Evolutionary conservation across 1,139 yeast genomes (phyloP), one percentile per base, ranked within the genome.

Genomic region (Meyerozyma guilliermondii): DNA sequence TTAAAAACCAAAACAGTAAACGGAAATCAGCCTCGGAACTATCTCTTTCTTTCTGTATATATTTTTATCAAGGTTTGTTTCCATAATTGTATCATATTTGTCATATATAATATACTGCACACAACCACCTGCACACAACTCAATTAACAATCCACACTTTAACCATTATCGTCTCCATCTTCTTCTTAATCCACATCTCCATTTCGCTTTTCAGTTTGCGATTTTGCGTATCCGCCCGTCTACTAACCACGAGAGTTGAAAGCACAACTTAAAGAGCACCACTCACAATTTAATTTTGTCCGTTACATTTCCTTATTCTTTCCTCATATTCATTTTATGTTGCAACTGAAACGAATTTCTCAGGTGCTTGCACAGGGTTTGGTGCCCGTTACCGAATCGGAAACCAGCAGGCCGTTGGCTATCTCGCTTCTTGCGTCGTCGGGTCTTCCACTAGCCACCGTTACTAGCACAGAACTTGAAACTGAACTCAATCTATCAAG

Each of bases 341-440:
- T 77, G 39, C 78, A 75, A 48, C 73, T 72, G 50, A 67, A 65
- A 45, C 71, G 71, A 45, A 65, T 77, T 36, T 60, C 76, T 9
- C 56, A 61, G 38, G 61, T 76, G 14, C 59, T 77, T 40, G 56
- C 69, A 17, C 76, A 73, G 52, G 75, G 66, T 3, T 58, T 76
- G 42, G 52, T 49, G 11, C 68, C 72, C 5, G 52, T 56, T n/a
- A 39, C 45, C 5, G 39, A 39, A 2, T 34, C 48, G 8, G 43
- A 33, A 28, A 39, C 35, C 18, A 44, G 31, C 24, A 44, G 61
- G 9, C 75, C 78, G 3, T 51, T 68, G 9, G 64, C 74, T 13
- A 56, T 74, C 4, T 71, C 78, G 22, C 61, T 76, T 27, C 60
- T 76, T 23, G 69, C 80, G 0, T 44, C 57, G 16, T 59, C 61